phyloP scores from a whole-genome alignment of 164 flowering plant species.

The Berberis vulgaris region DNA sequence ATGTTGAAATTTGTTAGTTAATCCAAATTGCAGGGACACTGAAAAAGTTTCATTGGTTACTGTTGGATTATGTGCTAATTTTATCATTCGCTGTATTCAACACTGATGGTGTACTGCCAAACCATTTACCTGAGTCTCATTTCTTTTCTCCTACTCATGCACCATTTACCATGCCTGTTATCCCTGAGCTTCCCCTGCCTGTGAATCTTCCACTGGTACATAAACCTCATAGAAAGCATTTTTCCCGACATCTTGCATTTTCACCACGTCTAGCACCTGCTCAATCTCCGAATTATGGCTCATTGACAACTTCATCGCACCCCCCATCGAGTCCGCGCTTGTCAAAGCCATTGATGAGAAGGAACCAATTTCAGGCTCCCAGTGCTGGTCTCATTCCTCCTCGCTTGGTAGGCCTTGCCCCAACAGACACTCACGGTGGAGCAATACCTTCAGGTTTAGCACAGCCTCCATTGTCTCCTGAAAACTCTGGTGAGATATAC shows the following conservation, averaged over 20 bases:
- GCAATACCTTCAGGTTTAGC: slow-evolving; percentile 44
- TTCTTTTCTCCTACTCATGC: slow-evolving; percentile 15
- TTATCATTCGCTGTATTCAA: slow-evolving; percentile 19
- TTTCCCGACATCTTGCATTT: slow-evolving; percentile 21
- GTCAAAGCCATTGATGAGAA: slow-evolving; percentile 45
- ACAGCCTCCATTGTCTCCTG: slow-evolving; percentile 74
- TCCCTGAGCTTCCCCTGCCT: slow-evolving; percentile 33
- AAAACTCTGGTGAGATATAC: slow-evolving; percentile 40
- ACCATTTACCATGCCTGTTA: slow-evolving; percentile 19
- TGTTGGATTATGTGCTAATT: slow-evolving; percentile 28
- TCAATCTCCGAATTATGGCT: slow-evolving; percentile 43
- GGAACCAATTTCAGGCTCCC: slow-evolving; percentile 25
- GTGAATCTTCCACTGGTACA: slow-evolving; percentile 26
- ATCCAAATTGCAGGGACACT: slow-evolving; percentile 27
- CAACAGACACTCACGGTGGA: slow-evolving; percentile 28
- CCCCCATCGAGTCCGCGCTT: slow-evolving; percentile 41
- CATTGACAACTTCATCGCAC: slow-evolving; percentile 31
- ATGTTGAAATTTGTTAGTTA: too few relatives aligned
- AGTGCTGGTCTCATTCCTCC: slow-evolving; percentile 26
- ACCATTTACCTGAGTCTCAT: slow-evolving; percentile 15
- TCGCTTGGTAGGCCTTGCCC: slow-evolving; percentile 33
- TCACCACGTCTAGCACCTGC: slow-evolving; percentile 22
- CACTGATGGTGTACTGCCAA: slow-evolving; percentile 20
- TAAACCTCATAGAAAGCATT: slow-evolving; percentile 20
- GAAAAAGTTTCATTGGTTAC: slow-evolving; percentile 13